phyloP scores from a whole-genome alignment of 257 asterid species.

The Capsicum chinense region DNA sequence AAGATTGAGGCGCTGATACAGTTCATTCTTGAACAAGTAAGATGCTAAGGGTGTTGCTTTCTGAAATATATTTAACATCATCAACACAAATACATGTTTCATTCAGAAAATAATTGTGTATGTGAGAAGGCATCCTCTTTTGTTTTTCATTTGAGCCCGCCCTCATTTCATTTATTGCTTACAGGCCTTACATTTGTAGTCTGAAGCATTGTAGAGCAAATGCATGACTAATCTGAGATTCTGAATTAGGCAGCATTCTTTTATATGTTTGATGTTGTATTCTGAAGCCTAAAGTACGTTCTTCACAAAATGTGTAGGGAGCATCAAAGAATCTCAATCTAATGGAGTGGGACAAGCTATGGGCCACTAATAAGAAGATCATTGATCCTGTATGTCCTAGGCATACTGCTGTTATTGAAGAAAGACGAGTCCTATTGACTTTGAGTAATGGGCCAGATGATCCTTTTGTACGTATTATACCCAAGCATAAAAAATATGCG shows the following conservation, averaged over 20 bases:
- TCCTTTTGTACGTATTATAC: constrained; percentile 70
- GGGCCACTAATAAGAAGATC: constrained; percentile 94
- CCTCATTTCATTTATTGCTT: background rate
- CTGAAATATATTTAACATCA: background rate
- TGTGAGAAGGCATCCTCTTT: background rate
- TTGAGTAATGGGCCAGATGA: constrained; percentile 77
- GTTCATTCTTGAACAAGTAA: constrained; percentile 93
- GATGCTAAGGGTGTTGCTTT: constrained; percentile 8
- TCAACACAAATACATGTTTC: background rate
- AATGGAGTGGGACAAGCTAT: constrained; percentile 98
- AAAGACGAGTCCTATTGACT: constrained; percentile 58
- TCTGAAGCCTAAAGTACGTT: constrained; percentile 29
- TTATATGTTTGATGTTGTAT: constrained; percentile 3
- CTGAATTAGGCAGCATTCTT: background rate
- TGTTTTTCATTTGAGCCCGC: background rate
- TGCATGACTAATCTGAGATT: constrained; percentile 3
- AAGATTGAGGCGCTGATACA: constrained; percentile 84
- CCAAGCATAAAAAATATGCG: constrained; percentile 82
- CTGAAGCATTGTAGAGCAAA: background rate
- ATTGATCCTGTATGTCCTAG: constrained; percentile 97
- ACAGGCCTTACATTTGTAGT: constrained; percentile 7
- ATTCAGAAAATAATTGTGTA: background rate
- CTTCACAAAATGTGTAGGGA: constrained; percentile 56
- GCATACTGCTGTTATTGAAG: constrained; percentile 84
- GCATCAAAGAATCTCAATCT: constrained; percentile 99